Evolutionary conservation across 768 basidiomycete species (phyloP), one percentile per base, ranked within the genome.

Genomic region (Amylocystis lapponica): DNA sequence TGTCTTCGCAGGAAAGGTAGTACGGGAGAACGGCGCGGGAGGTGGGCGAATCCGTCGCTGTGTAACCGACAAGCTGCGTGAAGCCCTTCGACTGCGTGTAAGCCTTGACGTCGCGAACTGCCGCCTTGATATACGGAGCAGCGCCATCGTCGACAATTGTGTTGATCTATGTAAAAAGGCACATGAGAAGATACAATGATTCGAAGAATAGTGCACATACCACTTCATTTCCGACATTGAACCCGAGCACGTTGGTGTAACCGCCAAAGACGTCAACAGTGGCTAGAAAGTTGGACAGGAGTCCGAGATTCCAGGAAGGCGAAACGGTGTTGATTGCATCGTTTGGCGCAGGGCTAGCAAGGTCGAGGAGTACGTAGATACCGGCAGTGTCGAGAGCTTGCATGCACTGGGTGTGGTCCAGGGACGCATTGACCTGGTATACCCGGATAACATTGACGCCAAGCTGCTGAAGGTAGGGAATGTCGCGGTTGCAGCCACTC

Each of bases 381-480:
- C 39, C 39, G 16, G 39, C 39, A 14, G 3, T 3, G 11, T 40
- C 26, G 27, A 40, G 39, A 7, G 39, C 39, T n/a, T 27, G 17
- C 39, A 40, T 40, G 27, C 39, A 40, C 16, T 10, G 29, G 26
- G 16, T 29, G 27, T 40, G 39, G 27, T 40, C 39, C 16, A 40
- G 27, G 22, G 16, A 17, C 6, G 39, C 16, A 29, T 40, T 40
- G 27, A 40, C 39, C 39, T 40, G 39, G 39, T 40, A 40, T n/a
- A 40, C 39, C 5, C 39, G 39, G 27, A 40, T 26, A 17, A 40
- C 31, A 29, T 40, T 40, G 39, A 40, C 39, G 17, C 31, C 39
- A 29, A 40, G 39, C 27, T 40, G 4, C 39, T 40, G 16, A 29
- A 40, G 31, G 39, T 40, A 40, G 16, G 39, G 39, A 21, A 40